phyloP scores from a whole-genome alignment of 768 basidiomycete genomes.

The Fomitopsis serialis region DNA sequence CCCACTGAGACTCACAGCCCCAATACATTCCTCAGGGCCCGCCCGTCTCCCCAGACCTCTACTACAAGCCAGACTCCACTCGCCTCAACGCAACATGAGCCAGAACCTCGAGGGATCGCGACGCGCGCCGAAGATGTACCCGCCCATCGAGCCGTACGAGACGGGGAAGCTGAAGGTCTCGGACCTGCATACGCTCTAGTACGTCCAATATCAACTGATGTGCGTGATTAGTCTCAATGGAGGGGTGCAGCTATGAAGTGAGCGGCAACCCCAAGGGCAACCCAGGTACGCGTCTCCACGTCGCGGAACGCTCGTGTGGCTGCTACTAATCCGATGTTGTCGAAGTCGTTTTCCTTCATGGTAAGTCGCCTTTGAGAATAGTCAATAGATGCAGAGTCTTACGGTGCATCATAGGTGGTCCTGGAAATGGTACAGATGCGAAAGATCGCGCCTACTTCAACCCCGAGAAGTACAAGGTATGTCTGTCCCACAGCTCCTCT shows the following conservation, averaged over 20 bases:
- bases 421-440: constrained; percentile 69
- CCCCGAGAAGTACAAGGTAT: constrained; percentile 77
- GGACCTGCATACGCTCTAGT: constrained; percentile 76
- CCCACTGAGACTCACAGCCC: too few relatives aligned
- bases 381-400: not conserved
- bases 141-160: constrained; percentile 59
- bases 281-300: constrained; percentile 47
- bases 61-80: not conserved
- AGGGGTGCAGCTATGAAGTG: constrained; percentile 61
- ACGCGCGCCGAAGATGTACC: constrained; percentile 47
- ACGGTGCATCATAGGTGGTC: constrained; percentile 47
- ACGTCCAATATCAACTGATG: constrained; percentile 21
- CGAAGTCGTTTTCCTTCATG: constrained; percentile 76
- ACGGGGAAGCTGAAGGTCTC: constrained; percentile 65
- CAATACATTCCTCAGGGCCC: too few relatives aligned
- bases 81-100: not conserved
- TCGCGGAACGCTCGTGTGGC: not conserved
- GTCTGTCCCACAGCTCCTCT: constrained; percentile 3
- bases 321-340: not conserved
- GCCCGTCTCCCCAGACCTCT: not conserved
- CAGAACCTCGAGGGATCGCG: not conserved
- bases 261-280: constrained; percentile 72
- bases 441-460: constrained; percentile 79
- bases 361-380: constrained; percentile 28
- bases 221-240: not conserved